Conservation (phyloP, 1,284 basidiomycete genomes). For the Meira miltonrushii region DNA sequence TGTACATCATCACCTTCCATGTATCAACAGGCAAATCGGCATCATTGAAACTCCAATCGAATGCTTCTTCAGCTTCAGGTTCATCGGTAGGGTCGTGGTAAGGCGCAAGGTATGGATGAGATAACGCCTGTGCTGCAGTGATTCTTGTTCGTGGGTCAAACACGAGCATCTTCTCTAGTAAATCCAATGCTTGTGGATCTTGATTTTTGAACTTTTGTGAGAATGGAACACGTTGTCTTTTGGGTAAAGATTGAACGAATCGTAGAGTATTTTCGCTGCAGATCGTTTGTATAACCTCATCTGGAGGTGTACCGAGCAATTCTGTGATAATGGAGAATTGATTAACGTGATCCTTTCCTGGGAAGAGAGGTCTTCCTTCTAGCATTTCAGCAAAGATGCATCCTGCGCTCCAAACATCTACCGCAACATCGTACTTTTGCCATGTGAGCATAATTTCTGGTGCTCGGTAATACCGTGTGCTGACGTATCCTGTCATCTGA, state of each 20-base stretch:
- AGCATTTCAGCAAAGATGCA: conserved; percentile 99
- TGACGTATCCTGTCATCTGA: conserved; percentile 99
- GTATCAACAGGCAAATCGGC: conserved; percentile 98
- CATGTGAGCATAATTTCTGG: conserved; percentile 99
- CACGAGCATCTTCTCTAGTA: conserved; percentile 97
- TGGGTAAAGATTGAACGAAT: conserved; percentile 94
- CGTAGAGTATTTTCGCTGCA: conserved; percentile 98
- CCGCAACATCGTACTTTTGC: conserved; percentile 97
- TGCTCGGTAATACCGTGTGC: conserved; percentile 95
- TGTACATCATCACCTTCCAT: conserved; percentile 78
- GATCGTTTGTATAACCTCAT: conserved; percentile 99
- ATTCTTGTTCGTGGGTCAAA: conserved; percentile 97
- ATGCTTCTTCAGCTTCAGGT: conserved; percentile 85
- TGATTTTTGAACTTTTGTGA: conserved; percentile 84
- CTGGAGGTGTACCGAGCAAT: conserved; percentile 90
- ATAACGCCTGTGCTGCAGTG: conserved; percentile 83
- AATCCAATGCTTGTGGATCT: conserved; percentile 83
- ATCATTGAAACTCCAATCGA: conserved; percentile 99
- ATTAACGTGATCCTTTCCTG: conserved; percentile 98
- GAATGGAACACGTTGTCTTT: conserved; percentile 91
- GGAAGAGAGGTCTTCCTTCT: conserved; percentile 96
- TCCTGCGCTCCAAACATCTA: conserved; percentile 65
- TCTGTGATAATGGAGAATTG: conserved; percentile 99
- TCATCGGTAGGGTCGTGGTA: conserved; percentile 99
- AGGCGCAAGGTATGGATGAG: conserved; percentile 89